phyloP scores from a whole-genome alignment of 2,329 filamentous ascomycete genomes.

The Verticillium nonalfalfae region DNA sequence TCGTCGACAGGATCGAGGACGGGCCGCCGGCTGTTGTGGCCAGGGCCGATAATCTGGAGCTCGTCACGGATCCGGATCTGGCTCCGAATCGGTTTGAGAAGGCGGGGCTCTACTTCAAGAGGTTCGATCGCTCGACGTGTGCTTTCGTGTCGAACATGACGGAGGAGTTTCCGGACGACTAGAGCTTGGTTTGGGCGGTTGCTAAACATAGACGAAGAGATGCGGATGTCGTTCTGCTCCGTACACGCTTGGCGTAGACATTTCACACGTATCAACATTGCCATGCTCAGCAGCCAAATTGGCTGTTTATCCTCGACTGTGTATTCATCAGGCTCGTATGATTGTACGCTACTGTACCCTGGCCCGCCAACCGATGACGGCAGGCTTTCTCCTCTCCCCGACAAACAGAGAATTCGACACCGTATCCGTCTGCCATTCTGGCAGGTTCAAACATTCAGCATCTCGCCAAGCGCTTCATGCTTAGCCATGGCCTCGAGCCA shows the following conservation, averaged over 20 bases:
- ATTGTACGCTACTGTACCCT: no score
- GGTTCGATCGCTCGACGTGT: slow-evolving; percentile 63
- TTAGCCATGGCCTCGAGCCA: slow-evolving; percentile 67
- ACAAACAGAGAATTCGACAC: no score
- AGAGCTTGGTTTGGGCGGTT: not conserved
- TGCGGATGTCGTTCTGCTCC: no score
- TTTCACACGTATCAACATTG: no score
- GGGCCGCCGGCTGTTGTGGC: slow-evolving; percentile 6
- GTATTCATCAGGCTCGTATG: no score
- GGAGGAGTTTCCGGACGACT: slow-evolving; percentile 86
- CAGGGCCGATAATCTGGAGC: slow-evolving; percentile 8
- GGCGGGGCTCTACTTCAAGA: slow-evolving; percentile 82
- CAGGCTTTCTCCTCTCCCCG: no score
- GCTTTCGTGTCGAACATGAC: slow-evolving; percentile 74
- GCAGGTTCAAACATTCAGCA: not conserved
- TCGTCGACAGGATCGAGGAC: slow-evolving; percentile 1
- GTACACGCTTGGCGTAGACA: no score
- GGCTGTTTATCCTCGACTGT: no score
- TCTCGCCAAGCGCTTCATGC: slow-evolving; percentile 50
- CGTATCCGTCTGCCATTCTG: not conserved
- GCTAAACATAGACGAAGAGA: no score
- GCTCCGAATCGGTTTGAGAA: slow-evolving; percentile 44
- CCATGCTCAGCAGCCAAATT: no score
- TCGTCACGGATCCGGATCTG: slow-evolving; percentile 5
- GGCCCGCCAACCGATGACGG: no score